A percentile compares a stretch with the other conserved stretches of the same genome.
Evolutionary conservation across 2,329 filamentous ascomycete species (phyloP).

Genomic region (Bipolaris gigantea): DNA sequence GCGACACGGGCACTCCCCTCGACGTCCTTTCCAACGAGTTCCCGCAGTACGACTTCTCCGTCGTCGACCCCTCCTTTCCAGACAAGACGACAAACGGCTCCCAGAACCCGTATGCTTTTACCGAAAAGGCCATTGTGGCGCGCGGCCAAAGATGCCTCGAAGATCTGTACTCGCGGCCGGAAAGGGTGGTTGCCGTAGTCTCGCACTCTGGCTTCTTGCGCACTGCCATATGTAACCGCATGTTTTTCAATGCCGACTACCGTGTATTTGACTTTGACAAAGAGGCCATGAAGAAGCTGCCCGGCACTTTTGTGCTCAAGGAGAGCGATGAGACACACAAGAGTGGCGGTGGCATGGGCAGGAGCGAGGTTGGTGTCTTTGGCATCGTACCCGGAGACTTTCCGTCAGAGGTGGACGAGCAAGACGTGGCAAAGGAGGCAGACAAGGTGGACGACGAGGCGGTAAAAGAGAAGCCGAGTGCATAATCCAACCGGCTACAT

Average conservation of each 20-base stretch:
- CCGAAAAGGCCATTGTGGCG: constrained; percentile 55
- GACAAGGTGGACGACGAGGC: constrained; percentile 19
- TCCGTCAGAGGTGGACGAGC: constrained; percentile 25
- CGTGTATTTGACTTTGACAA: constrained; percentile 62
- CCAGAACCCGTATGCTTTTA: constrained; percentile 56
- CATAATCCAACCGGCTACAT: not conserved
- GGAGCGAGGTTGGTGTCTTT: constrained; percentile 48
- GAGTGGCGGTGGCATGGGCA: constrained; percentile 55
- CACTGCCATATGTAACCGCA: constrained; percentile 56
- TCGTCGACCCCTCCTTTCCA: constrained; percentile 62
- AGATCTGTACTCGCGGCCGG: constrained; percentile 56
- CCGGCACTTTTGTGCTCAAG: constrained; percentile 39
- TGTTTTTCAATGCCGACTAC: constrained; percentile 64
- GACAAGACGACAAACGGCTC: constrained; percentile 57
- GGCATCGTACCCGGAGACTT: constrained; percentile 31
- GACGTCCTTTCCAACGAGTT: constrained; percentile 53
- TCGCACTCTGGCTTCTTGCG: constrained; percentile 67
- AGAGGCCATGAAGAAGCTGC: constrained; percentile 51
- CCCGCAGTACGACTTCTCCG: constrained; percentile 59
- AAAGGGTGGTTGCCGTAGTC: constrained; percentile 66
- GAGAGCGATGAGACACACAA: constrained; percentile 56
- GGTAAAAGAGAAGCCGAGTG: constrained; percentile 18
- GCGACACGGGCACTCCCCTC: constrained; percentile 62
- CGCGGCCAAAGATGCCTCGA: constrained; percentile 58
- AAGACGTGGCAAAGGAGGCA: constrained; percentile 3